Conservation (phyloP, 495 filamentous ascomycete species). For the Penicillium atrosanguineum region DNA sequence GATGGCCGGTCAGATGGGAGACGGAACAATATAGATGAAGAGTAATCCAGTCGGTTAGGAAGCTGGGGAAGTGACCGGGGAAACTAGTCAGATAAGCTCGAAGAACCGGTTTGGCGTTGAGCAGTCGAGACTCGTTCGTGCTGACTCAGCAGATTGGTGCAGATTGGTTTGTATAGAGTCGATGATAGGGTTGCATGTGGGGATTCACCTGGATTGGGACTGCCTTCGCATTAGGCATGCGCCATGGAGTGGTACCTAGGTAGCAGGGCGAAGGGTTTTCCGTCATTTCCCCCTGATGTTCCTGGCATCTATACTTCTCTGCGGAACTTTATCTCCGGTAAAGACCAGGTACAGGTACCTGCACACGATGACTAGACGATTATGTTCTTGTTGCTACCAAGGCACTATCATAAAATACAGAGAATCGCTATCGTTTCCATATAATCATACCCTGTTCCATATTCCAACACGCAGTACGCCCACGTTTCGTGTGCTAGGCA, state of each 20-base stretch:
- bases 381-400: background rate
- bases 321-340: no score
- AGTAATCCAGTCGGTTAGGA: background rate
- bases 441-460: conserved; percentile 16
- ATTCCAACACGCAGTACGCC: conserved; percentile 14
- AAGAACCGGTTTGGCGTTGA: background rate
- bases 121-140: background rate
- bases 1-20: background rate
- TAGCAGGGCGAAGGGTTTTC: no score
- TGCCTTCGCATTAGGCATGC: background rate
- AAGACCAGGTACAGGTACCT: background rate
- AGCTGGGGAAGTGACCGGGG: background rate
- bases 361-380: background rate
- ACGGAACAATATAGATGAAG: background rate
- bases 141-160: background rate
- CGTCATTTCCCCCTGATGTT: background rate
- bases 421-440: background rate
- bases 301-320: background rate
- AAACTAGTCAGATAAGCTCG: background rate
- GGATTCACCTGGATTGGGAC: background rate
- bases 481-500: conserved; percentile 17
- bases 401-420: background rate
- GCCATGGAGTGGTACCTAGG: background rate
- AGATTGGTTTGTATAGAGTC: background rate
- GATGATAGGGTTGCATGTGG: background rate